A percentile compares a stretch with the other conserved stretches of the same genome.
Evolutionary conservation across 2,329 filamentous ascomycete genomes (phyloP).

Genomic region (Shiraia bambusicola): DNA sequence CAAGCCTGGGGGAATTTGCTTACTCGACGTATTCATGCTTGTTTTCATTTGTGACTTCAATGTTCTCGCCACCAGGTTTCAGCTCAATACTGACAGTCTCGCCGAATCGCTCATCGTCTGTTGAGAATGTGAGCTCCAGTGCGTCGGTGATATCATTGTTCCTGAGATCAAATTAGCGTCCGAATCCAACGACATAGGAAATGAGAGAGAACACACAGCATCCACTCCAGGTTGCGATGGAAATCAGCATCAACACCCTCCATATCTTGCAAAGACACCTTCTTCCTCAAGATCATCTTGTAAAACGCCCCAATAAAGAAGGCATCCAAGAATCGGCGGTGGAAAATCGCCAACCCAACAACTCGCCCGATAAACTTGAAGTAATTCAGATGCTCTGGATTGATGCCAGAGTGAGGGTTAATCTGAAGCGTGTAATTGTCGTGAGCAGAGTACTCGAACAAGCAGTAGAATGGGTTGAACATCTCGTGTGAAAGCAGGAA

Average conservation of each 20-base stretch:
- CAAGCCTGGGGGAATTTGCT: conserved; percentile 33
- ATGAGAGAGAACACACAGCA: conserved; percentile 66
- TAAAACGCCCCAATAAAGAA: conserved; percentile 99
- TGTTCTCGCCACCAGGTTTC: conserved; percentile 84
- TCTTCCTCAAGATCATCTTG: conserved; percentile 98
- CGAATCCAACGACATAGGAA: no score
- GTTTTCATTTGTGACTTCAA: conserved; percentile 97
- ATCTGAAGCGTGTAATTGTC: conserved; percentile 99
- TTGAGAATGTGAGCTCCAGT: conserved; percentile 92
- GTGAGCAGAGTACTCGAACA: conserved; percentile 99
- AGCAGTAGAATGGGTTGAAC: conserved; percentile 99
- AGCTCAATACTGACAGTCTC: conserved; percentile 92
- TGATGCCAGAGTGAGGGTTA: conserved; percentile 98
- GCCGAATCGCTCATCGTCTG: conserved; percentile 95
- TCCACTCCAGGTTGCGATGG: conserved; percentile 95
- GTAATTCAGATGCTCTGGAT: conserved; percentile 98
- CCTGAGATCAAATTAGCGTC: conserved; percentile 41
- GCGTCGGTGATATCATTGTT: conserved; percentile 97
- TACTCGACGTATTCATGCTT: conserved; percentile 98
- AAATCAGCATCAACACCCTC: conserved; percentile 98
- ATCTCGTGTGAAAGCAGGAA: conserved; percentile 99
- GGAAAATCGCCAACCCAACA: conserved; percentile 96
- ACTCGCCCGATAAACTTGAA: conserved; percentile 99
- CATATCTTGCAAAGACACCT: conserved; percentile 91
- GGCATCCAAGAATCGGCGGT: conserved; percentile 92